phyloP scores from a whole-genome alignment of 2,329 filamentous ascomycete genomes.

The Fusarium chlamydosporum region DNA sequence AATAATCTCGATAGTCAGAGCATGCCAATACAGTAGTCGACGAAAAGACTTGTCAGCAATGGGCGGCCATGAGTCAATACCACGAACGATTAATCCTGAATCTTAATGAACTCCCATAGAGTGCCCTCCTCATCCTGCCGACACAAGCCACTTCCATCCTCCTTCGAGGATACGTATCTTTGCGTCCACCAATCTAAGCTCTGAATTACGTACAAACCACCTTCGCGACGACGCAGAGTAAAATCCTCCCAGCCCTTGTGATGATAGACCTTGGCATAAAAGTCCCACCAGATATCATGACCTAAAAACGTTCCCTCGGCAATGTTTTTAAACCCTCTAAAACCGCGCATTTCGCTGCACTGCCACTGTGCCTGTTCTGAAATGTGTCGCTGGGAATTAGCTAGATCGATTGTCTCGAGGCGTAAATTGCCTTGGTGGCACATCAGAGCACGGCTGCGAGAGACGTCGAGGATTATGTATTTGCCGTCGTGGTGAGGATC shows the following conservation, averaged over 20 bases:
- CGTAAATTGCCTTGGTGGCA: conserved; percentile 2
- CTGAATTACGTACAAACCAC: not conserved
- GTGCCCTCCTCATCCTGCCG: not conserved
- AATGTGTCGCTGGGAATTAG: not conserved
- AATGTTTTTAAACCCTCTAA: conserved; percentile 3
- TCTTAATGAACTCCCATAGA: conserved; percentile 12
- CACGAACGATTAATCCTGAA: not conserved
- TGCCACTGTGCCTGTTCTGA: not conserved
- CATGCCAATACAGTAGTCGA: too few relatives aligned
- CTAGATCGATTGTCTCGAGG: not conserved
- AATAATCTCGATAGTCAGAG: too few relatives aligned
- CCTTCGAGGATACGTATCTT: not conserved
- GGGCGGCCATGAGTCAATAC: not conserved
- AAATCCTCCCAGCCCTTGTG: conserved; percentile 6
- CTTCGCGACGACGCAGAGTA: not conserved
- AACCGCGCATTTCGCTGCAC: not conserved
- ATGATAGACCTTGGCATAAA: not conserved
- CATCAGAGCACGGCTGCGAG: not conserved
- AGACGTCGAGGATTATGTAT: not conserved
- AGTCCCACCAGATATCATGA: conserved; percentile 5
- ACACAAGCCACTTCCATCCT: not conserved
- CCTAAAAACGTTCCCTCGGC: not conserved
- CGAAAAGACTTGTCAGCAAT: too few relatives aligned
- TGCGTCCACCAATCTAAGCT: conserved; percentile 5
- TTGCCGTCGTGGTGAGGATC: not conserved